Evolutionary conservation across 805 yeast genomes (phyloP), one percentile per base, ranked within the genome.

Genomic region (Sugiyamaella chiloensis): DNA sequence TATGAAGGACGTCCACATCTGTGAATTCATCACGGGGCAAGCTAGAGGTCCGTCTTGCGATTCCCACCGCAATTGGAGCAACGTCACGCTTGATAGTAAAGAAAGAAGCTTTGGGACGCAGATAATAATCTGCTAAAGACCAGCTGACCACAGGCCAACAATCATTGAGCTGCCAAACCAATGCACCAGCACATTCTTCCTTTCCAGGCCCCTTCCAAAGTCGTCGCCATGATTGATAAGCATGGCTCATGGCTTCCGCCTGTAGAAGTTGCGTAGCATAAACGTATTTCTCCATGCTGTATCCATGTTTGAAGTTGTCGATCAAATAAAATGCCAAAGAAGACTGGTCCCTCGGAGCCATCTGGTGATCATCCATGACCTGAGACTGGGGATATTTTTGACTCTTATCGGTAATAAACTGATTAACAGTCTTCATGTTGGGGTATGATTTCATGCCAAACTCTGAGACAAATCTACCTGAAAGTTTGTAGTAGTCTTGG

Each of bases 91-190:
- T 74, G 31, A 74, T 62, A 1, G 76, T 66, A 52, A 69, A 76
- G 53, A 66, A 76, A 0, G 72, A 75, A 42, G 74, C 52, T 53
- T 76, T 76, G 6, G 76, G 76, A 29, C 69, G 57, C 30, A 55
- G 55, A 40, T 61, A 65, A 47, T 55, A 67, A 51, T 76, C 81
- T 12, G 70, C 66, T 20, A 75, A 54, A 0, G 79, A 60, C 80
- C 80, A 76, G 11, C 74, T 66, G 1, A 75, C 66, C 2, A 65
- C 72, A 1, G 79, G 80, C 75, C 78, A 74, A 46, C 74, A 71
- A 55, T 76, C 80, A 52, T 76, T 74, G 32, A 73, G 55, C 56
- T 76, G 80, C 81, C 81, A 76, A 7, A 76, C 76, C 23, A 76
- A 57, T 4, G 72, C 68, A 2, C 80, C 81, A 8, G 77, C 73